phyloP scores from a whole-genome alignment of 805 yeast species.

The Komagataella populi region DNA sequence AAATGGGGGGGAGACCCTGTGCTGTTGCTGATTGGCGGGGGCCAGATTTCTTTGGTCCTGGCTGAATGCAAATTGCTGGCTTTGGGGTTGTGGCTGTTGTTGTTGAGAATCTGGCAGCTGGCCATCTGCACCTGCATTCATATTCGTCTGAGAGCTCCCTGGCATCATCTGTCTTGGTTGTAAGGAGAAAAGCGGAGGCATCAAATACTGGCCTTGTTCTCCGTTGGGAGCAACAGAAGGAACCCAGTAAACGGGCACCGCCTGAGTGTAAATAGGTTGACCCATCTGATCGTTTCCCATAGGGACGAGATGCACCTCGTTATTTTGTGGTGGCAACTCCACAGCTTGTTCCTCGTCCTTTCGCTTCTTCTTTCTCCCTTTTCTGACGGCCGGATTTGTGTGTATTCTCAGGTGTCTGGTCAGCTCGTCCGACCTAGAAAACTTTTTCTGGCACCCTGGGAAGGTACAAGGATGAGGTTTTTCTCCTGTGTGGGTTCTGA shows the following conservation, averaged over 20 bases:
- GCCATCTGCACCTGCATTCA: background rate
- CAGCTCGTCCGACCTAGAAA: slow-evolving; percentile 72
- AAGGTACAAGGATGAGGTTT: slow-evolving; percentile 78
- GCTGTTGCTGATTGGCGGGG: background rate
- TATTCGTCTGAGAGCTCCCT: background rate
- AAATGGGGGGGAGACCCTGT: slow-evolving; percentile 13
- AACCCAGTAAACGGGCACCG: slow-evolving; percentile 12
- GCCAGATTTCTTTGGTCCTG: slow-evolving; percentile 1
- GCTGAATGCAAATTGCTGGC: slow-evolving; percentile 6
- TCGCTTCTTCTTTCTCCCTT: slow-evolving; percentile 4
- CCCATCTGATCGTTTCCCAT: slow-evolving; percentile 17
- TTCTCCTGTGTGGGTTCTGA: slow-evolving; percentile 88
- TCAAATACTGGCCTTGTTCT: slow-evolving; percentile 4
- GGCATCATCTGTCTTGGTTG: slow-evolving; percentile 1
- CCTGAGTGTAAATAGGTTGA: slow-evolving; percentile 16
- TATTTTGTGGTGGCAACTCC: background rate
- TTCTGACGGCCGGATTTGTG: slow-evolving; percentile 30
- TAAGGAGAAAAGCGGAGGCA: background rate
- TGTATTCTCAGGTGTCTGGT: slow-evolving; percentile 81
- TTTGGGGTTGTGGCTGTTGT: slow-evolving; percentile 1
- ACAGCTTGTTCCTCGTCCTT: background rate
- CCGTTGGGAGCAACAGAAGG: slow-evolving; percentile 8
- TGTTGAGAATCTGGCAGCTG: background rate
- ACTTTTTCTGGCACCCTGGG: slow-evolving; percentile 74
- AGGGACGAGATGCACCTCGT: slow-evolving; percentile 10